Base-by-base conservation (phyloP, 345 rosid genomes). In the Dimocarpus longan region DNA sequence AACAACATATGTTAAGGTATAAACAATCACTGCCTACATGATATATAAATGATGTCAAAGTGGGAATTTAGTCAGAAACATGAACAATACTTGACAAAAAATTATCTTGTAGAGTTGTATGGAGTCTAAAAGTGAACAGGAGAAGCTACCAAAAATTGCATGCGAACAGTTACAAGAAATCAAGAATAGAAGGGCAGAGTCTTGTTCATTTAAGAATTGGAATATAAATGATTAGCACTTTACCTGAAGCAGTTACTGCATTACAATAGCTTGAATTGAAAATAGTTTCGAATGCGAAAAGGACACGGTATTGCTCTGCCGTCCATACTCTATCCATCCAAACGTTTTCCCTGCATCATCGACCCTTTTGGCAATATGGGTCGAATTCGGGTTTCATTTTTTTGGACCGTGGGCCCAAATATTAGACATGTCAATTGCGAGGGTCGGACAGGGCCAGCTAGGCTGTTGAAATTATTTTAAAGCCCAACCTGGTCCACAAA, bases 241-340 rank as follows among this genome's bases (percentile, higher is more conserved):
- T 73, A 77, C 87, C 78, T 77, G 48, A 22, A 13, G 77, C 21
- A 52, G 19, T 39, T 50, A 42, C 66, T 8, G 80, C 43, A 22
- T 48, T 26, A 68, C 80, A 3, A 21, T 73, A 70, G 57, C 79
- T 21, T 8, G 63, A 70, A 43, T 5, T 2, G n/a, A 3, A 57
- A n/a, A n/a, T 56, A 74, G 39, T 64, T 63, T 71, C 76, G 73
- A 77, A 77, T 52, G 75, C 70, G 77, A 42, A 42, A 48, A 44
- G 24, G 82, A 32, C 88, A 85, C 75, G 83, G 59, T 19, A 40
- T 44, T 70, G 9, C 85, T 8, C 15, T 60, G 28, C 12, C 16
- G 65, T 60, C 28, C 65, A 60, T 60, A 60, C 65, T 6, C 24
- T 21, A 18, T 9, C 64, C 24, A 52, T 26, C 39, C 52, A 46